phyloP scores from a whole-genome alignment of 1,139 yeast species.

The Yamadazyma blattariae region DNA sequence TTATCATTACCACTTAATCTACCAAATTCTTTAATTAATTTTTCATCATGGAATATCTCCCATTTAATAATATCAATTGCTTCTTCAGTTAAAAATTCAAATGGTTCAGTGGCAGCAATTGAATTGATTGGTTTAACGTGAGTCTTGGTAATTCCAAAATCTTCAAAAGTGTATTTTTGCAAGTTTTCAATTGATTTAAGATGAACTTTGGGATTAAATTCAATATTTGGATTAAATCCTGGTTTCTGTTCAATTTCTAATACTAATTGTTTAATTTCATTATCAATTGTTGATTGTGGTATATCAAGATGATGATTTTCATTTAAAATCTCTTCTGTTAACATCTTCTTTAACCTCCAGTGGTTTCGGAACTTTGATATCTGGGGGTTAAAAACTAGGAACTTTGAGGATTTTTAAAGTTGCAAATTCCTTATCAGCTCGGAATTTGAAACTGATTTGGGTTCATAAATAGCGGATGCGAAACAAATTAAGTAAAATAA shows the following conservation, averaged over 20 bases:
- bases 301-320: constrained; percentile 18
- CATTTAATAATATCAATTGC: constrained; percentile 28
- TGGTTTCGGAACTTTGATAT: too few relatives aligned
- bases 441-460: too few relatives aligned
- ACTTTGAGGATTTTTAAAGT: too few relatives aligned
- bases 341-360: constrained; percentile 1
- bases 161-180: constrained; percentile 14
- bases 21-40: constrained; percentile 24
- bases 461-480: too few relatives aligned
- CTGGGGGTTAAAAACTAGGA: too few relatives aligned
- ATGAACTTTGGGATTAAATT: constrained; percentile 25
- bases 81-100: constrained; percentile 27
- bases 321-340: constrained; percentile 15
- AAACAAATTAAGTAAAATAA: too few relatives aligned
- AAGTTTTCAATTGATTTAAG: constrained; percentile 15
- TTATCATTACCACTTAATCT: constrained; percentile 19
- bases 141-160: constrained; percentile 25
- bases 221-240: constrained; percentile 21
- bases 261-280: constrained; percentile 19
- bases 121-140: constrained; percentile 21
- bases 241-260: constrained; percentile 18
- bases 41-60: constrained; percentile 25
- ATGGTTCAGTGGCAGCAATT: constrained; percentile 30
- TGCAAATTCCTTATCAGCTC: too few relatives aligned
- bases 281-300: constrained; percentile 23